Evolutionary conservation across 2,329 filamentous ascomycete genomes (phyloP), one percentile per base, ranked within the genome.

Genomic region (Neospermospora avenae): DNA sequence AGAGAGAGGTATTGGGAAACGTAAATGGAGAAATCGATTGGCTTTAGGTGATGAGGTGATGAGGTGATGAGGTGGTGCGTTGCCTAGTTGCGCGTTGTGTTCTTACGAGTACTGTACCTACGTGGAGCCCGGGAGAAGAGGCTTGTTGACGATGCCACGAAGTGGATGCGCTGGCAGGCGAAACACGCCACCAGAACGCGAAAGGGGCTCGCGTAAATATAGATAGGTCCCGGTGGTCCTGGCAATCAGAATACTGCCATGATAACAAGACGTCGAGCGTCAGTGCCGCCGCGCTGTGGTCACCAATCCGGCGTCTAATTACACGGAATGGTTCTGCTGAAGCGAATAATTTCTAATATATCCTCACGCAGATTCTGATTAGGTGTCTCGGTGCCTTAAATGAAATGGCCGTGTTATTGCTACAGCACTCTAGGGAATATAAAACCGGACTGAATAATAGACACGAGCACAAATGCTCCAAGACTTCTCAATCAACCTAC

Each of bases 141-240:
- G 18, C 3, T 34, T 48, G 16, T 31, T 48, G 35, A 39, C 14
- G n/a, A 34, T 42, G 45, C 35, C 11, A 35, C 25, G 31, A 24
- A 24, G 22, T 34, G 41, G 51, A 60, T 60, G 58, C 54, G 58
- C 35, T 60, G 58, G 58, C 58, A 60, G 56, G 35, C 20, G 24
- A 37, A 48, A 55, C n/a, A 25, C 14, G 20, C 35, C 8, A n/a
- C n/a, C n/a, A 10, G 22, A 24, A 44, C 24, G 14, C n/a, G 39
- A 42, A 57, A 28, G 11, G 5, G 28, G 28, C 28, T 31, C 28
- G 28, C 28, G 28, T 31, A 31, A 31, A 31, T n/a, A n/a, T n/a
- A n/a, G n/a, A n/a, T n/a, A n/a, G n/a, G n/a, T 31, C 28, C 28
- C 28, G 6, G 28, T 6, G 28, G 28, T 31, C 28, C 28, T 31